Evolutionary conservation across 2,329 filamentous ascomycete species (phyloP).

Genomic region (Colletotrichum liriopes): DNA sequence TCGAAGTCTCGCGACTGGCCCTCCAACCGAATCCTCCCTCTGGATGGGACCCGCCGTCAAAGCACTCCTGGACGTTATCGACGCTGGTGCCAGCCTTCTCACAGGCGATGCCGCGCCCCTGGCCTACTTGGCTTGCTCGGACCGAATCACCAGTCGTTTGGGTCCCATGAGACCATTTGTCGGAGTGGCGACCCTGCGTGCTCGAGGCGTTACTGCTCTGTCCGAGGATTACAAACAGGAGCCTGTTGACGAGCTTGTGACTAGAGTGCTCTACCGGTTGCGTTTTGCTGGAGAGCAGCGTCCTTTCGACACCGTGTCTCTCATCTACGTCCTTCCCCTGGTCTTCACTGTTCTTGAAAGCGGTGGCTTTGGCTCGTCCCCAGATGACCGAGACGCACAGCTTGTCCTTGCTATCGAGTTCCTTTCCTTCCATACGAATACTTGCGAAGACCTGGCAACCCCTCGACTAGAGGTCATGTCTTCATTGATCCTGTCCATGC

Average conservation of each 20-base stretch:
- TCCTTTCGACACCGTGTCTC: conserved; percentile 90
- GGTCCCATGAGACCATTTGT: conserved; percentile 86
- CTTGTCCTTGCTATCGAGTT: conserved; percentile 91
- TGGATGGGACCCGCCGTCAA: conserved; percentile 91
- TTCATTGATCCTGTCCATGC: conserved; percentile 85
- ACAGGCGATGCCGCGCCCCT: conserved; percentile 84
- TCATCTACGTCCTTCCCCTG: conserved; percentile 90
- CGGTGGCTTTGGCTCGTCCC: conserved; percentile 80
- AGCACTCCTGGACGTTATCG: conserved; percentile 80
- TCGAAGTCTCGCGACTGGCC: conserved; percentile 84
- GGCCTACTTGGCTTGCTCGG: conserved; percentile 85
- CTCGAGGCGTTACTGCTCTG: conserved; percentile 81
- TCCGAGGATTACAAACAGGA: conserved; percentile 82
- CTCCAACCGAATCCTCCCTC: conserved; percentile 87
- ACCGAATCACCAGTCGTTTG: conserved; percentile 81
- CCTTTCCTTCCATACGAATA: conserved; percentile 88
- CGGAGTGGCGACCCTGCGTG: conserved; percentile 87
- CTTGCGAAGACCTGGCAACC: conserved; percentile 81
- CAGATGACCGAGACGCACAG: conserved; percentile 91
- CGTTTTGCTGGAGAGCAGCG: conserved; percentile 93
- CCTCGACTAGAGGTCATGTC: conserved; percentile 83
- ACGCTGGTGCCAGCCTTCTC: conserved; percentile 85
- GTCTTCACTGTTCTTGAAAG: conserved; percentile 84
- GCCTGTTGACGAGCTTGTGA: conserved; percentile 86
- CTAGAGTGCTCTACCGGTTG: conserved; percentile 90